Conservation (phyloP, 2,329 filamentous ascomycete species). For the Pseudofabraea citricarpa region DNA sequence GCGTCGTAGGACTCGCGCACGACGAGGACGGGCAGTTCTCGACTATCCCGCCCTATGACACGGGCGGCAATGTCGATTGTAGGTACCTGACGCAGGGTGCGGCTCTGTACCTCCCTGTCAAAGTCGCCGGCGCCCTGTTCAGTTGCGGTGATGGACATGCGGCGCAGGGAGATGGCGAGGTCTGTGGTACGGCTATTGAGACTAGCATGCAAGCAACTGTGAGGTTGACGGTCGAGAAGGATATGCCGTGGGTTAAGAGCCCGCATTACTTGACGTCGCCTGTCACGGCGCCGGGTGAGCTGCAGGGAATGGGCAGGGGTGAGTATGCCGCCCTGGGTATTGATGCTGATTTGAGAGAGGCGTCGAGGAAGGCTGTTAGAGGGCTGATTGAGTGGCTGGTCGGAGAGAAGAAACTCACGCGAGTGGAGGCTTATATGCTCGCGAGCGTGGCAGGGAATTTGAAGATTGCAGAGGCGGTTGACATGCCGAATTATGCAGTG, state of each 20-base stretch:
- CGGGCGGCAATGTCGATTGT: conserved; percentile 52
- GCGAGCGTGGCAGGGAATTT: conserved; percentile 44
- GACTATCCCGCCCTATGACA: conserved; percentile 45
- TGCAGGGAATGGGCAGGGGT: conserved; percentile 28
- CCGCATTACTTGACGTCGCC: conserved; percentile 41
- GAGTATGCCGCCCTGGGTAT: conserved; percentile 44
- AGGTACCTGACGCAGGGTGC: conserved; percentile 42
- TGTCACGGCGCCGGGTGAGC: conserved; percentile 14
- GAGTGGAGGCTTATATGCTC: conserved; percentile 47
- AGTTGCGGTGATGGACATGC: conserved; percentile 51
- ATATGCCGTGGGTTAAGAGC: conserved; percentile 38
- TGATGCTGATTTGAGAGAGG: conserved; percentile 41
- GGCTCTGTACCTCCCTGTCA: conserved; percentile 43
- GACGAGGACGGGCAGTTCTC: conserved; percentile 38
- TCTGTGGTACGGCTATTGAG: conserved; percentile 52
- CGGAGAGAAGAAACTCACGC: conserved; percentile 38
- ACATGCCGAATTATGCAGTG: conserved; percentile 49
- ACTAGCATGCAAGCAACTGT: conserved; percentile 44
- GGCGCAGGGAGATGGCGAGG: conserved; percentile 49
- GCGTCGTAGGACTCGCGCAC: conserved; percentile 46
- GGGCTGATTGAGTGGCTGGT: conserved; percentile 45
- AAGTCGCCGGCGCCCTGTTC: conserved; percentile 44
- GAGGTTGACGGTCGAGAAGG: conserved; percentile 42
- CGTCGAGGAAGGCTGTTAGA: conserved; percentile 41
- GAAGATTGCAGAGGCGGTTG: conserved; percentile 47